phyloP scores from a whole-genome alignment of 2,329 filamentous ascomycete genomes.

The Septoria linicola region DNA sequence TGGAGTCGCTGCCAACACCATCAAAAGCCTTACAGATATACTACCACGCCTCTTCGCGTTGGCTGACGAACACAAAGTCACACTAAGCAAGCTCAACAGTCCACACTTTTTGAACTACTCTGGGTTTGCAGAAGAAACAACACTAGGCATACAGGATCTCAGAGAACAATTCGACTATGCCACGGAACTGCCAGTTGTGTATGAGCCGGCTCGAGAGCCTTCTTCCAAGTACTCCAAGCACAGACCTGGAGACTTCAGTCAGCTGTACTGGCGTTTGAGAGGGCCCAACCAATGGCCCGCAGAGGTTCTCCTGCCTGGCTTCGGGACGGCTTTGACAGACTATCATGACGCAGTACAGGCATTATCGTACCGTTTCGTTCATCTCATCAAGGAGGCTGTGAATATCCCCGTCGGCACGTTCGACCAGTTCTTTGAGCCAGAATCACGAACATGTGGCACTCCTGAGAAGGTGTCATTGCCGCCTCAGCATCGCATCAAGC shows the following conservation, averaged over 20 bases:
- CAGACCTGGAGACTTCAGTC: constrained; percentile 39
- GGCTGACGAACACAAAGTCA: constrained; percentile 40
- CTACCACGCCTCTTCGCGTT: constrained; percentile 50
- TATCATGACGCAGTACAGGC: constrained; percentile 55
- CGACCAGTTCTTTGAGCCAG: constrained; percentile 48
- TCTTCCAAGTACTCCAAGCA: too few species aligned
- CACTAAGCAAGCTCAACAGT: constrained; percentile 51
- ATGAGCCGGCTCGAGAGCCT: too few species aligned
- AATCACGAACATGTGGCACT: too few species aligned
- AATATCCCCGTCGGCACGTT: constrained; percentile 51
- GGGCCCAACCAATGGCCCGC: constrained; percentile 42
- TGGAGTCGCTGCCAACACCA: constrained; percentile 41
- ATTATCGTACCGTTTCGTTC: constrained; percentile 55
- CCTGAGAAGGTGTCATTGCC: constrained; percentile 30
- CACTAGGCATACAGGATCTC: constrained; percentile 52
- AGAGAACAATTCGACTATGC: constrained; percentile 62
- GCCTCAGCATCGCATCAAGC: constrained; percentile 59
- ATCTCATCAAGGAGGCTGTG: constrained; percentile 58
- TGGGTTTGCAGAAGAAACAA: constrained; percentile 55
- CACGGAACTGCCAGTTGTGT: constrained; percentile 51
- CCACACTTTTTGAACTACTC: constrained; percentile 63
- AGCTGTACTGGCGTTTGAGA: constrained; percentile 44
- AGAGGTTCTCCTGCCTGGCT: constrained; percentile 35
- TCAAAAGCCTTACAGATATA: constrained; percentile 42
- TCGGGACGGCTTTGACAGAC: constrained; percentile 34